A percentile compares a stretch with the other conserved stretches of the same genome.
Conservation (phyloP, 495 filamentous ascomycete species). For the Penicillium waksmanii region DNA sequence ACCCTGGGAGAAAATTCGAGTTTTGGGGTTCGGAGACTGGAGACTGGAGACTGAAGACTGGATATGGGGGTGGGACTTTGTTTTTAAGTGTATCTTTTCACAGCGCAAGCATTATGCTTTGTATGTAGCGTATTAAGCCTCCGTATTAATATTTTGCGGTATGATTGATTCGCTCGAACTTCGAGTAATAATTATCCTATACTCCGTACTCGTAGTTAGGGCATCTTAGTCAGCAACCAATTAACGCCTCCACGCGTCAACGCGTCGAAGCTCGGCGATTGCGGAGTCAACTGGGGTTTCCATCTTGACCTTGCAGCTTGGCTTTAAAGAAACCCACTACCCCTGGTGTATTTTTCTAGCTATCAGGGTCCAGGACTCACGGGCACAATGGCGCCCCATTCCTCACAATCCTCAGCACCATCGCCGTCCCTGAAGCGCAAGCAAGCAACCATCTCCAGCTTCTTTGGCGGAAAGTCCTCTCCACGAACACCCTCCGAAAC, state of each 20-base stretch:
- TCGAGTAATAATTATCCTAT: slow-evolving; percentile 1
- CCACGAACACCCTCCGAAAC: slow-evolving; percentile 21
- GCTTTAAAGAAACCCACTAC: not conserved
- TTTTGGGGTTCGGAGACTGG: not conserved
- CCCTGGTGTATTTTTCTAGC: not conserved
- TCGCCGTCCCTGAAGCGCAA: slow-evolving; percentile 56
- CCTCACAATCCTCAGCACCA: slow-evolving; percentile 46
- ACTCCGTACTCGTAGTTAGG: not conserved
- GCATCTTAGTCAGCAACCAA: slow-evolving; percentile 28
- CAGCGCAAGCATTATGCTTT: not conserved
- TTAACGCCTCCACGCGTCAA: slow-evolving; percentile 30
- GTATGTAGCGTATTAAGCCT: slow-evolving; percentile 21
- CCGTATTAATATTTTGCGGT: slow-evolving; percentile 18
- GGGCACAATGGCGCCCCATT: slow-evolving; percentile 37
- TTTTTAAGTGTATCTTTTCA: slow-evolving; percentile 12
- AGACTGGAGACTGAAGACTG: not conserved
- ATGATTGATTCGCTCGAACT: not conserved
- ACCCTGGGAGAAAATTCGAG: no score
- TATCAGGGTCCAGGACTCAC: not conserved
- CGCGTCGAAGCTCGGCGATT: slow-evolving; percentile 6
- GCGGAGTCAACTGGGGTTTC: slow-evolving; percentile 4
- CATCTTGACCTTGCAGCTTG: not conserved
- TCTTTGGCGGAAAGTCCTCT: slow-evolving; percentile 72
- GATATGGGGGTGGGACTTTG: not conserved
- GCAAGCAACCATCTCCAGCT: slow-evolving; percentile 83